Evolutionary conservation across 306 rosid species (phyloP), one percentile per base, ranked within the genome.

Genomic region (Glycine tomentella): DNA sequence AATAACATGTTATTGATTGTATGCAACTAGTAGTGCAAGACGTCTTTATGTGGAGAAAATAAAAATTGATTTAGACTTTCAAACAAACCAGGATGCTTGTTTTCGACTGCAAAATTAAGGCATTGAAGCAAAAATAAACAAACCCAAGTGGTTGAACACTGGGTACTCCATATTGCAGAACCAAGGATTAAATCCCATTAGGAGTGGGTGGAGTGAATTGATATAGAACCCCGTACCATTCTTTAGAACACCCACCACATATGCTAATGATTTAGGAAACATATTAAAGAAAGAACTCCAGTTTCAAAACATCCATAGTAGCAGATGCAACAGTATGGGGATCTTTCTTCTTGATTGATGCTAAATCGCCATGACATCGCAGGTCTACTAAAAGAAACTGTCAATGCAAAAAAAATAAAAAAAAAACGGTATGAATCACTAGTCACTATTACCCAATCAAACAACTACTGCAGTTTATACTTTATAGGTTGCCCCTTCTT

Each of bases 221-320:
- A 71, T 46, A 67, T 36, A 72, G 63, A 72, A 40, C 66, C 63
- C 25, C 15, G 58, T 9, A 34, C 25, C 76, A 72, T 78, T 72
- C 58, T 12, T 65, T 14, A 83, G 66, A 72, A 56, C 2, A 17
- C 75, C 62, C 52, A 17, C 50, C 46, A 61, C 70, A 71, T 66
- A 46, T 14, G 36, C 72, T 9, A 44, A 67, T 67, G 8, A 44
- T 51, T 53, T 17, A 67, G 9, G 67, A 33, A 81, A 44, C 57
- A 75, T 33, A 74, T 33, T 55, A 67, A 76, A 86, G 67, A 52
- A 58, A 48, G 42, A 83, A 2, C 78, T 93, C 99, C 77, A 93
- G 91, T 86, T 95, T 93, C 81, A 95, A 85, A 82, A 95, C 93
- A 84, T 95, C 99, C 84, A 84, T 84, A 79, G 98, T 98, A 84